Evolutionary conservation across 225 moss, liverwort and hornwort species (phyloP).

Genomic region (Asterella californica): DNA sequence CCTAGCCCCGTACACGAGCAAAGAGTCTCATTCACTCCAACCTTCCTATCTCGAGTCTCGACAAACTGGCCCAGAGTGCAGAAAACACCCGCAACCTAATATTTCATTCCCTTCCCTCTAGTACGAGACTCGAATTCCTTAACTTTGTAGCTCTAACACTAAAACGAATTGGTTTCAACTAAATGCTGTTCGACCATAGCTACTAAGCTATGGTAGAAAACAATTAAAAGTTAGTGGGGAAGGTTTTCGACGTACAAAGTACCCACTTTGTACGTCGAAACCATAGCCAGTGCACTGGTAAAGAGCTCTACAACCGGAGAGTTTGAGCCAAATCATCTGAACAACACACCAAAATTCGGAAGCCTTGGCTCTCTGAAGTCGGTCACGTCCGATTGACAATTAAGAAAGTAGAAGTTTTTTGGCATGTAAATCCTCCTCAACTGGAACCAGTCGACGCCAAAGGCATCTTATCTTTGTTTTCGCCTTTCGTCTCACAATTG

Average conservation of each 20-base stretch:
- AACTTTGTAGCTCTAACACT: no score
- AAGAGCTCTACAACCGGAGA: background rate
- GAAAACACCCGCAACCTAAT: background rate
- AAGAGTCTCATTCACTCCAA: background rate
- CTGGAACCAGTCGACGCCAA: no score
- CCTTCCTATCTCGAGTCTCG: background rate
- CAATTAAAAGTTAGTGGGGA: background rate
- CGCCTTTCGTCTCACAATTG: no score
- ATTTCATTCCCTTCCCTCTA: background rate
- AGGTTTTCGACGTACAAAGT: background rate
- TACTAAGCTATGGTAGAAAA: background rate
- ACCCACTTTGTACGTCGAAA: background rate
- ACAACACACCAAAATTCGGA: background rate
- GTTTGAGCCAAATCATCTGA: background rate
- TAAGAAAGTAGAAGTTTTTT: no score
- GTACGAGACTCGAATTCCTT: background rate
- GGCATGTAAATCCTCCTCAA: no score
- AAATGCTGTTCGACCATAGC: background rate
- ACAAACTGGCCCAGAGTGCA: background rate
- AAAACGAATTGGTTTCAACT: no score
- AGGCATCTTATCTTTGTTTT: no score
- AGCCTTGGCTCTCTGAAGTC: background rate
- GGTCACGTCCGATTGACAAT: background rate
- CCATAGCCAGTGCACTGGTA: background rate
- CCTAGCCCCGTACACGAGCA: background rate